Evolutionary conservation across 1,284 basidiomycete genomes (phyloP).

Genomic region (Rhodotorula sp.): DNA sequence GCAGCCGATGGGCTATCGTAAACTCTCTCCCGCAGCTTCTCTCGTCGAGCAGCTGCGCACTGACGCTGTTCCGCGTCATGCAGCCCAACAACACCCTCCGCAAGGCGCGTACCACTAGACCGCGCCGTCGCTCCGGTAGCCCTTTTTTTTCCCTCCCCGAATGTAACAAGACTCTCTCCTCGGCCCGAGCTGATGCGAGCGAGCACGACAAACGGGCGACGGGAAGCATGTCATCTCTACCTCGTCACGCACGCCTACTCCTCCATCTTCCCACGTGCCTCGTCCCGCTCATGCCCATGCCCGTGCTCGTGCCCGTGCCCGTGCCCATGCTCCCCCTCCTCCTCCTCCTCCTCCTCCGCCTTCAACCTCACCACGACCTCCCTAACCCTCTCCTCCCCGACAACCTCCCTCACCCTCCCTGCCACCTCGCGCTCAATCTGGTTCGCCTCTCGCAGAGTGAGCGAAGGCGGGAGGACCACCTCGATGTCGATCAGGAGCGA

Average conservation of each 20-base stretch:
- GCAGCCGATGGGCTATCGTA: conserved; percentile 27
- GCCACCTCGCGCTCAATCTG: conserved; percentile 16
- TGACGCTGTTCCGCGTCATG: background rate
- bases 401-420: conserved; percentile 1
- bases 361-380: conserved; percentile 37
- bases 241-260: background rate
- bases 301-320: background rate
- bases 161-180: too few species aligned
- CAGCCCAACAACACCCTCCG: background rate
- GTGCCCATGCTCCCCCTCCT: background rate
- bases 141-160: too few species aligned
- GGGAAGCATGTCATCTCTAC: background rate
- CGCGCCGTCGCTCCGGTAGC: too few species aligned
- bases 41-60: background rate
- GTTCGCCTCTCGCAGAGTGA: conserved; percentile 20
- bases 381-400: conserved; percentile 28
- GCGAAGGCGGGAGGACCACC: conserved; percentile 17
- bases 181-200: background rate
- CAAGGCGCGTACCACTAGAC: background rate
- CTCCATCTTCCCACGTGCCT: background rate
- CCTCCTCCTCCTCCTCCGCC: conserved; percentile 11
- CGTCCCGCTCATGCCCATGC: background rate
- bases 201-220: background rate
- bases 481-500: conserved; percentile 33
- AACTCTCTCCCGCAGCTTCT: background rate